A percentile compares a stretch with the other conserved stretches of the same genome.
Evolutionary conservation across 768 basidiomycete species (phyloP).

Genomic region (Coprinopsis cinerea): DNA sequence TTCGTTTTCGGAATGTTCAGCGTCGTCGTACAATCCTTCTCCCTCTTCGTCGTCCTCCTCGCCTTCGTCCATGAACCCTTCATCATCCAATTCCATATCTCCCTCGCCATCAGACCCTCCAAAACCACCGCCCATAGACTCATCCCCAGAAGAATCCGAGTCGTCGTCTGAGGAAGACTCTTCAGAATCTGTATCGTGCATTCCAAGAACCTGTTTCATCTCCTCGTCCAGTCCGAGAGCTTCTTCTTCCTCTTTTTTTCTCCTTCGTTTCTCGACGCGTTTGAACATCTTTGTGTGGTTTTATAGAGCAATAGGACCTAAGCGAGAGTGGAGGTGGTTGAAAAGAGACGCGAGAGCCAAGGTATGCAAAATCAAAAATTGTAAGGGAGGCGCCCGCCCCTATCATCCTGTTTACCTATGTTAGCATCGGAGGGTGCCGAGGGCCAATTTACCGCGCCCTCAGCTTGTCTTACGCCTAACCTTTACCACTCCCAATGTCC

Average conservation of each 20-base stretch:
- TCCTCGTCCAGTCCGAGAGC: conserved; percentile 59
- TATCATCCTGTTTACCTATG: no score
- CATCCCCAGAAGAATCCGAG: conserved; percentile 6
- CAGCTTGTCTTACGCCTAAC: no score
- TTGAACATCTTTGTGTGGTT: conserved; percentile 57
- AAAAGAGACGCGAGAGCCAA: no score
- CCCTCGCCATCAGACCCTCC: conserved; percentile 5
- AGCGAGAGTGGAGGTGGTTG: neutral
- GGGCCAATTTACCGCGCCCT: no score
- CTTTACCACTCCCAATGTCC: no score
- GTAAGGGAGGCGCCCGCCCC: no score
- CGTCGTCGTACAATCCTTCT: conserved; percentile 12
- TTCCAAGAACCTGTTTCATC: conserved; percentile 56
- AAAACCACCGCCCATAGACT: conserved; percentile 18
- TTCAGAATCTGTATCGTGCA: conserved; percentile 73
- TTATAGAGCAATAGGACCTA: neutral
- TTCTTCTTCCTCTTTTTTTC: conserved; percentile 57
- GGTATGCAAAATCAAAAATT: neutral
- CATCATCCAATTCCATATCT: conserved; percentile 21
- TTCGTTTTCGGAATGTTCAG: conserved; percentile 22
- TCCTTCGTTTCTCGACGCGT: conserved; percentile 61
- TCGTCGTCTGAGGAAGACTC: conserved; percentile 50
- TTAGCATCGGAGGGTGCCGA: no score
- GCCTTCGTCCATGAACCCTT: conserved; percentile 15
- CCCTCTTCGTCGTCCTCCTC: conserved; percentile 16